Evolutionary conservation across 441 rosid species (phyloP), one percentile per base, ranked within the genome.

Genomic region (Populus hybrid): DNA sequence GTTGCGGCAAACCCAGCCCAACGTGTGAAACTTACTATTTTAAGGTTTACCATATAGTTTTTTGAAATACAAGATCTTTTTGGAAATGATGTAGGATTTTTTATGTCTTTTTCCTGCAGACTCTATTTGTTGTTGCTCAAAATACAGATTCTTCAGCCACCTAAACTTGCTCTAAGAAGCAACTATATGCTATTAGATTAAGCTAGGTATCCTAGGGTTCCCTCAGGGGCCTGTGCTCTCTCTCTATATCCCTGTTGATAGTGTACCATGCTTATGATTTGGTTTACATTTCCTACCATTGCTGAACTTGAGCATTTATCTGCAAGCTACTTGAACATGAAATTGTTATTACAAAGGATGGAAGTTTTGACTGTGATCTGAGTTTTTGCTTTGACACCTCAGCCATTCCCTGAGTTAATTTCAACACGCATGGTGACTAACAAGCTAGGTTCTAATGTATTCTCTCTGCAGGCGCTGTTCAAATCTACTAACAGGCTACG

Each of bases 401-500:
- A 30, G 70, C 7, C 5, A 28, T 67, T 67, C 70, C 38, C 38
- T n/a, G 70, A 20, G 5, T 8, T 1, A 32, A 67, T 23, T 26
- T 24, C 10, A 26, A 8, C 3, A 2, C 14, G n/a, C 10, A 20
- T 72, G 16, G 9, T 12, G 34, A 0, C 38, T 75, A 24, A 57
- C 75, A 40, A 40, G 26, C 59, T 63, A 50, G 78, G 71, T 32
- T 24, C 71, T 68, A 4, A 66, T 30, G 12, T 74, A n/a, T 66
- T 72, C 14, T 70, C 65, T 76, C 8, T 85, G 88, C 96, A 97
- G 99, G 98, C 99, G 70, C 87, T 97, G 87, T 72, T 91, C 79
- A 95, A 95, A 86, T 97, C 99, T 75, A 94, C 98, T 64, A 92
- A 89, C 84, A 88, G 99, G 82, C 89, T 97, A 59, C 87, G 97